A percentile compares a stretch with the other conserved stretches of the same genome.
Conservation (phyloP, 1,284 basidiomycete genomes). For the Volvariella volvacea region DNA sequence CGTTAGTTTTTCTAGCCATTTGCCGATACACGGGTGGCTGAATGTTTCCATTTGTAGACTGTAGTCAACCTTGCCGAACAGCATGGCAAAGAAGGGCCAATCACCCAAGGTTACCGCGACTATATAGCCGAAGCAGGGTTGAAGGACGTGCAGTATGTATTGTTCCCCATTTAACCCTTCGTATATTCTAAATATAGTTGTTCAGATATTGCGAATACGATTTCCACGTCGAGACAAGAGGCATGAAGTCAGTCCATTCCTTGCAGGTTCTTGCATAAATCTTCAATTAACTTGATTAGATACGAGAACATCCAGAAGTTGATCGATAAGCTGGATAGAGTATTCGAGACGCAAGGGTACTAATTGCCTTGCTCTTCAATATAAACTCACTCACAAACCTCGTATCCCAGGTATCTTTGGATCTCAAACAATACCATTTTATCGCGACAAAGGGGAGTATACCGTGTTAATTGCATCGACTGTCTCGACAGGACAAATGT, state of each 20-base stretch:
- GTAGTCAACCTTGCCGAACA: slow-evolving; percentile 89
- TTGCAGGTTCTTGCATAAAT: background rate
- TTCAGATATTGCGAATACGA: slow-evolving; percentile 72
- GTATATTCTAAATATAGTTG: slow-evolving; percentile 5
- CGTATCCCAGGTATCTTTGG: slow-evolving; percentile 70
- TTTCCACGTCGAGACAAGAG: slow-evolving; percentile 86
- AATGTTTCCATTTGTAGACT: slow-evolving; percentile 43
- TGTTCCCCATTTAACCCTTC: background rate
- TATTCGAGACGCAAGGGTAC: slow-evolving; percentile 74
- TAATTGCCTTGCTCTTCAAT: slow-evolving; percentile 5
- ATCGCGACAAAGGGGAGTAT: slow-evolving; percentile 80
- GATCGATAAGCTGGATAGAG: slow-evolving; percentile 60
- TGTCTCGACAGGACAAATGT: slow-evolving; percentile 92
- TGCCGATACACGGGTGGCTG: too few relatives aligned
- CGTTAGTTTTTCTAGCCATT: slow-evolving; percentile 31
- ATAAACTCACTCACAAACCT: slow-evolving; percentile 4
- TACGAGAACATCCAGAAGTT: slow-evolving; percentile 89
- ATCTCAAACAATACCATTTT: slow-evolving; percentile 65
- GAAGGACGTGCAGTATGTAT: slow-evolving; percentile 58
- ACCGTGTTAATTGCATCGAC: slow-evolving; percentile 90
- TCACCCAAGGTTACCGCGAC: slow-evolving; percentile 77
- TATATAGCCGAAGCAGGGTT: slow-evolving; percentile 55
- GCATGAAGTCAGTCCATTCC: slow-evolving; percentile 69
- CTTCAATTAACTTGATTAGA: slow-evolving; percentile 28
- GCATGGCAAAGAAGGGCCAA: slow-evolving; percentile 77